These are phyloP conservation scores for Cymbidium sinense DNA, from an alignment of 106 monocot genomes.

Conservation along the genomic window DNA sequence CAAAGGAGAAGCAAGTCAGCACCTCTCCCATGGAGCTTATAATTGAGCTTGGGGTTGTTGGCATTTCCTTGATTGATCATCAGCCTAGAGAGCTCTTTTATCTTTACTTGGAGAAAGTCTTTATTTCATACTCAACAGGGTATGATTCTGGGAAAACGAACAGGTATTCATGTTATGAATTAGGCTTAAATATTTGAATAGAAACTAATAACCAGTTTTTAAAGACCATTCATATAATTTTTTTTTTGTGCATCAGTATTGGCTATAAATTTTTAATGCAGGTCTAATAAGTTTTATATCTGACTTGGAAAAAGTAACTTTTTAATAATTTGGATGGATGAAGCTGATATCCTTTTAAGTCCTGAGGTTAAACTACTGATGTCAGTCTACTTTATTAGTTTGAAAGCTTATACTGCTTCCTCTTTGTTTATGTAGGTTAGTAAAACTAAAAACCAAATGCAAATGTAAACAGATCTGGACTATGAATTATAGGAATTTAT, in stretches of 20 bases:
- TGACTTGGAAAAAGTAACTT: background rate
- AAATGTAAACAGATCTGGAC: background rate
- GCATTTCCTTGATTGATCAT: constrained; percentile 87
- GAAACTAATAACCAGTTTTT: constrained; percentile 2
- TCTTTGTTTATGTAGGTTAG: background rate
- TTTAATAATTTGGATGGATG: background rate
- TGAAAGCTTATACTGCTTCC: background rate
- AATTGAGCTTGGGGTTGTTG: constrained; percentile 75
- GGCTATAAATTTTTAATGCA: background rate
- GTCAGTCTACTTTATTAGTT: background rate
- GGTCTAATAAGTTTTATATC: background rate
- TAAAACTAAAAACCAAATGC: background rate
- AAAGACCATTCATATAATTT: background rate
- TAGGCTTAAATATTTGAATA: background rate
- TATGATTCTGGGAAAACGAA: constrained; percentile 70
- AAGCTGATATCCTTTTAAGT: background rate
- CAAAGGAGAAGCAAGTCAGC: constrained; percentile 27
- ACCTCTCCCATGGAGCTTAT: constrained; percentile 65
- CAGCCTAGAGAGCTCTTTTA: constrained; percentile 83
- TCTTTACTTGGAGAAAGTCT: constrained; percentile 79
- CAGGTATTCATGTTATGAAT: constrained; percentile 51
- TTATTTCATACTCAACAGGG: constrained; percentile 73
- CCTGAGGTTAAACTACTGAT: background rate
- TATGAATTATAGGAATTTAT: too few species aligned
- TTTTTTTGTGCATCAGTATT: background rate